Evolutionary conservation across 768 basidiomycete species (phyloP).

Genomic region (Lyophyllum atratum): DNA sequence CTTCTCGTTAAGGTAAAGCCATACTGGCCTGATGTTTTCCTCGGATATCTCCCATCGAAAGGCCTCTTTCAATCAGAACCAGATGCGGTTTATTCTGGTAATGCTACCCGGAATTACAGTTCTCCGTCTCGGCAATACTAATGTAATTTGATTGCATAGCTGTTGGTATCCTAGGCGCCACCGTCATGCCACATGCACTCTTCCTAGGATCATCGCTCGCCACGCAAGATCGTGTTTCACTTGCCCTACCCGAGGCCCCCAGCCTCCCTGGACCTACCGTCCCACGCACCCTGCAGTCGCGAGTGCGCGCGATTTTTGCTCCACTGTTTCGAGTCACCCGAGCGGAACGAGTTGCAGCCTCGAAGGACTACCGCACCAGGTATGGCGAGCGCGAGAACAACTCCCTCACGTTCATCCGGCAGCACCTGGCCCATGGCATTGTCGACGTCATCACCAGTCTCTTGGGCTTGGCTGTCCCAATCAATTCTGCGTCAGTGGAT

Average conservation of each 20-base stretch:
- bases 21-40: constrained; percentile 65
- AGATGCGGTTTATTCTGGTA: constrained; percentile 56
- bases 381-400: constrained; percentile 54
- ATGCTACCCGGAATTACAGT: neutral
- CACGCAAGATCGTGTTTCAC: constrained; percentile 35
- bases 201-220: constrained; percentile 39
- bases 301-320: constrained; percentile 7
- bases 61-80: constrained; percentile 46
- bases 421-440: constrained; percentile 58
- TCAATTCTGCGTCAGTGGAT: constrained; percentile 63
- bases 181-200: constrained; percentile 77
- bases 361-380: constrained; percentile 32
- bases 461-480: constrained; percentile 70
- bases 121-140: constrained; percentile 14
- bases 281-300: constrained; percentile 8
- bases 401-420: constrained; percentile 42
- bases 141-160: constrained; percentile 33
- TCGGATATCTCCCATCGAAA: constrained; percentile 67
- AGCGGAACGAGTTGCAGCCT: constrained; percentile 31
- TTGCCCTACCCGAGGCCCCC: constrained; percentile 16
- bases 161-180: constrained; percentile 66
- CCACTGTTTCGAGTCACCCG: constrained; percentile 32
- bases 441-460: constrained; percentile 61
- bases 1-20: constrained; percentile 66
- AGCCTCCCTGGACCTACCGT: constrained; percentile 8